These are phyloP conservation scores for Lachancea nothofagi DNA, from an alignment of 805 yeast species.

Conservation along the genomic window DNA sequence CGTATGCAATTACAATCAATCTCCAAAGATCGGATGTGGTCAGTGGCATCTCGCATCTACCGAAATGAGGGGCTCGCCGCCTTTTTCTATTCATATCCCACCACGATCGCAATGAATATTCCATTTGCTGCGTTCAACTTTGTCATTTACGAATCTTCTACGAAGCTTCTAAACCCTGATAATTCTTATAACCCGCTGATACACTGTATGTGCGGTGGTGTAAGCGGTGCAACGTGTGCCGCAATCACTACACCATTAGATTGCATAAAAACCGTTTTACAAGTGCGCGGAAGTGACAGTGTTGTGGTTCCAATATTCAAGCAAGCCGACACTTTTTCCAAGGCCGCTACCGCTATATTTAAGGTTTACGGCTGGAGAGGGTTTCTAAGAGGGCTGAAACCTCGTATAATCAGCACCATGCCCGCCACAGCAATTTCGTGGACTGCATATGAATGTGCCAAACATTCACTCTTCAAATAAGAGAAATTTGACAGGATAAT, in stretches of 20 bases:
- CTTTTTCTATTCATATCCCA: constrained; percentile 88
- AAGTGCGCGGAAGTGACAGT: constrained; percentile 58
- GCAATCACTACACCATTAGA: constrained; percentile 93
- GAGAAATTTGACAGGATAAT: too few relatives aligned
- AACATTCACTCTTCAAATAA: constrained; percentile 35
- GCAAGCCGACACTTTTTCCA: constrained; percentile 56
- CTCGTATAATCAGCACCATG: constrained; percentile 86
- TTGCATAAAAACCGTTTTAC: constrained; percentile 85
- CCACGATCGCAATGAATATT: constrained; percentile 83
- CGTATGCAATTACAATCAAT: constrained; percentile 69
- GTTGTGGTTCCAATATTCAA: constrained; percentile 39
- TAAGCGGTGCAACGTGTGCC: constrained; percentile 93
- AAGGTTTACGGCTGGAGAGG: constrained; percentile 56
- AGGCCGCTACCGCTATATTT: constrained; percentile 67
- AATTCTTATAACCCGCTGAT: constrained; percentile 78
- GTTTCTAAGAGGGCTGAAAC: constrained; percentile 79
- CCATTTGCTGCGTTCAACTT: constrained; percentile 95
- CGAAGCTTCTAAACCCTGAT: constrained; percentile 73
- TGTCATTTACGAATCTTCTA: constrained; percentile 81
- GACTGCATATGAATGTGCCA: constrained; percentile 98
- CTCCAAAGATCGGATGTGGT: constrained; percentile 20
- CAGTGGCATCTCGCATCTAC: constrained; percentile 41
- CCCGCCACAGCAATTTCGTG: constrained; percentile 96
- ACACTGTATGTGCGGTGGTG: constrained; percentile 89
- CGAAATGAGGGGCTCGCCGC: constrained; percentile 65